phyloP scores from a whole-genome alignment of 805 yeast genomes.

The Lipomyces kockii region DNA sequence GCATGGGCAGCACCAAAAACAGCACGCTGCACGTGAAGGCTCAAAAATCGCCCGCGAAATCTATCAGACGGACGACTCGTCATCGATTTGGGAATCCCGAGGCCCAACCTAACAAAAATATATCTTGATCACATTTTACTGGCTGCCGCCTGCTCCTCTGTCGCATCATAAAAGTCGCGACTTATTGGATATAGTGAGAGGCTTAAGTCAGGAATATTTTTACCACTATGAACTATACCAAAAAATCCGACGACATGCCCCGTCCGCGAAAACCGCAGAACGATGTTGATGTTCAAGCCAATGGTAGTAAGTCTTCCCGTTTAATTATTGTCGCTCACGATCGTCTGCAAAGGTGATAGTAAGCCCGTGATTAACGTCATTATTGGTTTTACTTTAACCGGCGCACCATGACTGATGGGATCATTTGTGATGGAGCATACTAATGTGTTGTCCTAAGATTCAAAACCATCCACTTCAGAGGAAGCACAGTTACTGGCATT shows the following conservation, averaged over 20 bases:
- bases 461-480: constrained; percentile 24
- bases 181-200: not conserved
- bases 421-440: not conserved
- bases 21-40: too few species aligned
- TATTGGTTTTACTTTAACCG: not conserved
- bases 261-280: constrained; percentile 1
- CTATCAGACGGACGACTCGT: too few species aligned
- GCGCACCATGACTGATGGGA: not conserved
- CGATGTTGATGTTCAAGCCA: not conserved
- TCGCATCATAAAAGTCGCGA: not conserved
- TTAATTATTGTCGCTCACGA: not conserved
- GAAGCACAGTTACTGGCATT: constrained; percentile 77
- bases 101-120: not conserved
- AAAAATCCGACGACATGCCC: not conserved
- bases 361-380: not conserved
- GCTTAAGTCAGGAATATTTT: not conserved
- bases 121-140: not conserved
- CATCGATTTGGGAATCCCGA: not conserved
- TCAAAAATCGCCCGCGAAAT: too few species aligned
- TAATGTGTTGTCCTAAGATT: not conserved
- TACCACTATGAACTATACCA: not conserved
- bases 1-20: too few species aligned
- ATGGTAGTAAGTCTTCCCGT: not conserved
- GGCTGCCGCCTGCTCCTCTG: not conserved
- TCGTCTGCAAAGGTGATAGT: not conserved